Base-by-base conservation (phyloP, 192 early-diverging fungal species). In the Entomortierella beljakovae region DNA sequence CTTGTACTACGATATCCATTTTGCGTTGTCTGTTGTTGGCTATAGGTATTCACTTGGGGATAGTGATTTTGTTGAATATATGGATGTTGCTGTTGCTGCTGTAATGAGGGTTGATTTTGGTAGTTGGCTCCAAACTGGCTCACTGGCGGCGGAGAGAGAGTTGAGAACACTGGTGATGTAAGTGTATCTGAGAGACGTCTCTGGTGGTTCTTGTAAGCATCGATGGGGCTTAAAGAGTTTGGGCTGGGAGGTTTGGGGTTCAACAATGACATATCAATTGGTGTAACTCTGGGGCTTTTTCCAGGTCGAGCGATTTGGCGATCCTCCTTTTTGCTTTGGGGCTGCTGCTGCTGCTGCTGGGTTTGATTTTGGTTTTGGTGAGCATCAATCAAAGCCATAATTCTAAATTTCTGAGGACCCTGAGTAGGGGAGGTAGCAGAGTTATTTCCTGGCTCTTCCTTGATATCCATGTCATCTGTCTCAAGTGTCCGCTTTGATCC, bases 381-480 rank as follows among this genome's bases (percentile, higher is more conserved):
- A 16, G 75, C 75, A 42, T 79, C 75, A 22, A 79, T 79, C 67
- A 79, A 34, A 16, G 75, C 61, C 75, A 79, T 79, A 49, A 79
- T 79, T 40, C 75, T 79, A 50, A 65, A 79, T 35, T 79, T 79
- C 18, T 62, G 61, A 25, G 75, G 75, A 18, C 75, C 75, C 25
- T 79, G 75, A 3, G 75, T 79, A 25, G 75, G 75, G 9, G 75
- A 79, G 16, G 34, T 46, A 15, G 23, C 20, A 8, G 54, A 49
- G 51, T 28, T 59, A 1, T 56, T 37, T 15, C 37, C 31, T 33
- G 37, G 22, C 1, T 16, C 26, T 32, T 61, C 65, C 20, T 59
- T 62, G 34, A 18, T 64, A 3, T 28, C 22, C 1, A 22, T 20
- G 2, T 55, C 62, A 8, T 79, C 75, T 9, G 61, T 28, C 29